phyloP scores from a whole-genome alignment of 2,329 filamentous ascomycete species.

The Periglandula ipomoeae region DNA sequence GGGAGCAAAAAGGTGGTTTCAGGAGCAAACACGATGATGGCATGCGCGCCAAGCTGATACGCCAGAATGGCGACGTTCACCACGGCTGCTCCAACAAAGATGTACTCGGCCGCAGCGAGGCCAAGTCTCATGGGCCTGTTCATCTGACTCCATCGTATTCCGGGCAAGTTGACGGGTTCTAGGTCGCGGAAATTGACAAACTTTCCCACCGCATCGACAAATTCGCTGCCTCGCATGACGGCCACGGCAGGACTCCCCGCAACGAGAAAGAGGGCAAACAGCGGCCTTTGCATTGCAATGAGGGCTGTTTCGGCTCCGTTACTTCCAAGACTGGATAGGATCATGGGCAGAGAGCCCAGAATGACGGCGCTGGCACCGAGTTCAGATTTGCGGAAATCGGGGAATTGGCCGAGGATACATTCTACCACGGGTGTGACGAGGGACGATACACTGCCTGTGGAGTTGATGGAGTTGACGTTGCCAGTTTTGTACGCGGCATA shows the following conservation, averaged over 20 bases:
- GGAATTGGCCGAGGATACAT: slow-evolving; percentile 13
- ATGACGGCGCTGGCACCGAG: slow-evolving; percentile 14
- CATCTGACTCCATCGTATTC: background rate
- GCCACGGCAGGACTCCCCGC: slow-evolving; percentile 4
- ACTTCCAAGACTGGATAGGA: slow-evolving; percentile 12
- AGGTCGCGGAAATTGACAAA: background rate
- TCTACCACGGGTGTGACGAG: slow-evolving; percentile 8
- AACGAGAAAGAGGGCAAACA: slow-evolving; percentile 11
- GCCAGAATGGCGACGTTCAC: slow-evolving; percentile 17
- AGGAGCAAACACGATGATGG: slow-evolving; percentile 17
- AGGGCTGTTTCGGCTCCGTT: slow-evolving; percentile 14
- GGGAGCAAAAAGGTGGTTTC: slow-evolving; percentile 13
- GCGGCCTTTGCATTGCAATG: slow-evolving; percentile 12
- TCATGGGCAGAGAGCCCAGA: slow-evolving; percentile 12
- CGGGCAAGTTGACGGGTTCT: background rate
- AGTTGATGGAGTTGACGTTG: background rate
- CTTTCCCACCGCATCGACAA: slow-evolving; percentile 1
- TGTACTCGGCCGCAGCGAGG: slow-evolving; percentile 12
- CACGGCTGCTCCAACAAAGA: slow-evolving; percentile 13
- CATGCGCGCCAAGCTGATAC: slow-evolving; percentile 17
- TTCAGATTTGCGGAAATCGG: slow-evolving; percentile 17
- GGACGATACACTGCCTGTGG: background rate
- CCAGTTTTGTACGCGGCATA: background rate
- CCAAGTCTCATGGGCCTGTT: background rate
- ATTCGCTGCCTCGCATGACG: slow-evolving; percentile 6